phyloP scores from a whole-genome alignment of 768 basidiomycete species.

The Leucosporidium scottii region DNA sequence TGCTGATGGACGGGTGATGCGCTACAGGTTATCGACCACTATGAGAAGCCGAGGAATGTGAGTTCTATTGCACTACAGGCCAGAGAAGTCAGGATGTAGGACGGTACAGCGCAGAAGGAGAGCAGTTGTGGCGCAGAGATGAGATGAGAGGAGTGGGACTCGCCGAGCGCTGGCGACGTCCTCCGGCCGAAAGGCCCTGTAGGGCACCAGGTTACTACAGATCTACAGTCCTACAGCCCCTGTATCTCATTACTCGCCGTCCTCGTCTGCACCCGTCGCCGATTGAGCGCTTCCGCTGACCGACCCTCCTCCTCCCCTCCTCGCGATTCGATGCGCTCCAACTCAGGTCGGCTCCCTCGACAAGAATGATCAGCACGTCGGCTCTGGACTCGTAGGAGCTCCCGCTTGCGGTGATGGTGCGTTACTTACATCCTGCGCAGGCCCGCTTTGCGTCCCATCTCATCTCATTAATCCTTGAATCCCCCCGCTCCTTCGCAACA shows the following conservation, averaged over 20 bases:
- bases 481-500: neutral
- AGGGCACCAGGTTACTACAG: too few relatives aligned
- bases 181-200: too few relatives aligned
- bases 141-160: too few relatives aligned
- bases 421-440: neutral
- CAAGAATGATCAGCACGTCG: constrained; percentile 83
- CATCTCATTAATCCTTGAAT: neutral
- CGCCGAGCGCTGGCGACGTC: neutral
- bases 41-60: constrained; percentile 95
- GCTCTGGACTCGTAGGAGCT: constrained; percentile 86
- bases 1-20: too few relatives aligned
- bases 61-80: too few relatives aligned
- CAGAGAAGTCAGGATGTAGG: too few relatives aligned
- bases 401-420: constrained; percentile 39
- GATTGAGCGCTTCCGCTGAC: constrained; percentile 30
- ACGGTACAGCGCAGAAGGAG: neutral
- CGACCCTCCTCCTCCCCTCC: neutral
- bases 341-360: constrained; percentile 93
- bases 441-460: too few relatives aligned
- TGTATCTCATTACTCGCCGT: neutral
- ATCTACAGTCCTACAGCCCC: too few relatives aligned
- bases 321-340: too few relatives aligned
- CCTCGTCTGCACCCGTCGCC: constrained; percentile 6
- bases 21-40: constrained; percentile 86
- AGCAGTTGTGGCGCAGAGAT: too few relatives aligned